Percentiles rank a stretch among this genome's conserved stretches.
These are phyloP conservation scores for Primulina huaijiensis DNA, from an alignment of 257 asterid species.

Conservation along the genomic window DNA sequence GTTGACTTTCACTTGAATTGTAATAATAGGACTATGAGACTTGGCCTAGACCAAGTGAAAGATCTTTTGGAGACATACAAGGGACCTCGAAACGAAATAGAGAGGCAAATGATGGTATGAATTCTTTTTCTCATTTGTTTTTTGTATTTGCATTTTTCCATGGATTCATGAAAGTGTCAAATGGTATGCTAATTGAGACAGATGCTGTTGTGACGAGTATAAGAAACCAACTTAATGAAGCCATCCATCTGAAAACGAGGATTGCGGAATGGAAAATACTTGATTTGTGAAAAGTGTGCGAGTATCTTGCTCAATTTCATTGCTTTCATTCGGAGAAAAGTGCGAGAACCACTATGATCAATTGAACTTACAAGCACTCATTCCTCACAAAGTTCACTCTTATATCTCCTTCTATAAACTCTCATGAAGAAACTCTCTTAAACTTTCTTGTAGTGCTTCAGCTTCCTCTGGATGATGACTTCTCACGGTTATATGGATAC, in stretches of 20 bases:
- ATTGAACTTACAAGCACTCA: no score
- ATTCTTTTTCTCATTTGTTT: constrained; percentile 13
- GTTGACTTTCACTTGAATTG: constrained; percentile 26
- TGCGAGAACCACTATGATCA: background rate
- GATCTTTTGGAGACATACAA: constrained; percentile 55
- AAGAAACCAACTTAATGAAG: background rate
- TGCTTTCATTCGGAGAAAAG: background rate
- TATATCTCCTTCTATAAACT: no score
- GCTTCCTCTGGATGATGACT: no score
- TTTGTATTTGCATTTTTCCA: background rate
- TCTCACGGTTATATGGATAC: no score
- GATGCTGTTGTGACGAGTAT: constrained; percentile 21
- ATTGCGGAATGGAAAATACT: background rate
- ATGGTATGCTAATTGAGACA: constrained; percentile 1
- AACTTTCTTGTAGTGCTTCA: no score
- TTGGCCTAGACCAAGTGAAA: constrained; percentile 58
- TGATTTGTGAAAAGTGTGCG: background rate
- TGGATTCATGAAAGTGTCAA: constrained; percentile 15
- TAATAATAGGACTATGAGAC: constrained; percentile 65
- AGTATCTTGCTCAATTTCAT: background rate
- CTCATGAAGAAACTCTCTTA: no score
- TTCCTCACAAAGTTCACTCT: no score
- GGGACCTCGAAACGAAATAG: constrained; percentile 81
- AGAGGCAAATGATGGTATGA: constrained; percentile 73
- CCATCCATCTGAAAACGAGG: background rate